Evolutionary conservation across 2,329 filamentous ascomycete species (phyloP), one percentile per base, ranked within the genome.

Genomic region (Venturia nashicola): DNA sequence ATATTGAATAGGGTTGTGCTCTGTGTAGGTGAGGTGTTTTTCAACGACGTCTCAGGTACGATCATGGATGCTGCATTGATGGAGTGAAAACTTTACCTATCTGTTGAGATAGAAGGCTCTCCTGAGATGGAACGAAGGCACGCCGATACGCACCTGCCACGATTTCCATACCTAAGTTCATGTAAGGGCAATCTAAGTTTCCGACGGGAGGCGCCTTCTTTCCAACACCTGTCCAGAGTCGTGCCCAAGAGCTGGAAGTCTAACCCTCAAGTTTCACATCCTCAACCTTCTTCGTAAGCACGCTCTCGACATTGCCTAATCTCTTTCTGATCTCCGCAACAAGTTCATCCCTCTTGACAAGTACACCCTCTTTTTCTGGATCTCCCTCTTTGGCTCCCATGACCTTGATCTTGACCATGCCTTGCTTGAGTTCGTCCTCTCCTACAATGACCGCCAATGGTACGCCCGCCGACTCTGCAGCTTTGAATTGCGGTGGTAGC

Each of bases 371-470:
- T 79, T 97, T 96, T 74, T 96, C 90, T 0, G 91, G 87, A 80
- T 97, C 89, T 34, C 86, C 90, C 48, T 94, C 87, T 3, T 83
- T 82, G 64, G 95, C 79, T 57, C 91, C 86, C 77, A 91, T 82
- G 79, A 88, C 86, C 85, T 97, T 97, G 73, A 65, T 83, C 76
- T 89, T 90, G 68, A 95, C 88, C 74, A 96, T 88, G 62, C 91
- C 91, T 34, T 84, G 82, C 66, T 86, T 87, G 48, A 96, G 78
- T 76, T 97, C 93, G 64, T 96, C 91, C 71, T 97, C 90, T 55
- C 93, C 93, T 0, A 99, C 81, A 69, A 97, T 94, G 60, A 97
- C 82, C 8, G 87, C 90, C 71, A 96, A 89, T 0, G 93, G 93
- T 23, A 95, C 85, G 54, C 87, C 88, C 65, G 85, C 86, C 61